Base-by-base conservation (phyloP, 805 yeast species). In the Candida patagonica region DNA sequence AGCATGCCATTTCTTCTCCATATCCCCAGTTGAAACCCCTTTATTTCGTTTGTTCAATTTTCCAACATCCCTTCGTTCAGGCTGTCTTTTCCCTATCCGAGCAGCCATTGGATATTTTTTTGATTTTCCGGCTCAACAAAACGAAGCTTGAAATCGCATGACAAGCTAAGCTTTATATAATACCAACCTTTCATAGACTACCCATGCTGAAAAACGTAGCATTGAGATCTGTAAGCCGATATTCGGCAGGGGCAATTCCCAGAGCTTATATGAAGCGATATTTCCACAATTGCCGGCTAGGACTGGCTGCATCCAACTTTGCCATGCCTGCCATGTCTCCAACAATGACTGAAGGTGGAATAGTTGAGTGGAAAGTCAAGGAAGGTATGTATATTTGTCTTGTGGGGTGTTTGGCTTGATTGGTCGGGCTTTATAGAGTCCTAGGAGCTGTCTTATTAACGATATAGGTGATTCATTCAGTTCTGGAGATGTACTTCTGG, bases 271-370 rank as follows among this genome's bases (percentile, higher is more conserved):
- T 29, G 31, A 8, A 10, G 6, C 10, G 31, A 36, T 22, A 6
- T 15, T 23, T 41, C 19, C 13, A 40, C 13, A 21, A 23, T 12
- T 6, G 22, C 9, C n/a, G 26, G n/a, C 12, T 16, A 7, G 12
- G 22, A 15, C 22, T 41, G 35, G 60, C 54, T 4, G 65, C 65
- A 22, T 27, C 48, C 24, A 56, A 55, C 43, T 86, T 85, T 65
- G 78, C 70, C 40, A 89, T 89, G 97, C 98, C 98, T 3, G 96
- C 98, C 20, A 85, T 89, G 96, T 88, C 96, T 4, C 98, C 98
- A 31, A 89, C 98, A 5, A 89, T 89, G 98, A 86, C 87, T 23
- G 84, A 79, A 57, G 98, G 98, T 30, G 96, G 95, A 5, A 73
- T 89, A 48, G 84, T 86, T 9, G 70, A 76, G 40, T 89, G 98